Evolutionary conservation across 2,329 filamentous ascomycete genomes (phyloP), one percentile per base, ranked within the genome.

Genomic region (Dactylellina cionopaga): DNA sequence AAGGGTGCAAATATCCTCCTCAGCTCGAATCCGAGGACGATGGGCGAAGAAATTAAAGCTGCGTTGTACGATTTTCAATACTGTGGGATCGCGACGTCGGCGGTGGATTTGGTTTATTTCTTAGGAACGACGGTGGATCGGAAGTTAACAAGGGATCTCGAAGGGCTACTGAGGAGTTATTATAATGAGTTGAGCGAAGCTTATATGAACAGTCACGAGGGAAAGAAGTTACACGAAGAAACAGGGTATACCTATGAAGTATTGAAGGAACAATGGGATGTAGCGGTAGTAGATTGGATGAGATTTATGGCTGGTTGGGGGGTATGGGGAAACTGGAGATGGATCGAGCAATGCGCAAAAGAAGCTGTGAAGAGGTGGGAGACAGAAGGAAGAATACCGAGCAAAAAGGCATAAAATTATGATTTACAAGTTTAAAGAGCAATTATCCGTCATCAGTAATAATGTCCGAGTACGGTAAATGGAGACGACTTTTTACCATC

Each of bases 41-140:
- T 6, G 2, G 13, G 11, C 5, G 79, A 84, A 1, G 69, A 80
- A 1, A 22, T 63, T 13, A 62, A 64, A 33, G 76, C 74, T 7
- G 87, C 86, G 0, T 88, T 90, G 74, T 90, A 87, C 76, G 89
- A 90, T 77, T 90, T 90, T 63, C 88, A 90, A 75, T 90, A 90
- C 75, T 84, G 85, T 0, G 89, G 89, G 0, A 78, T 89, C 0
- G 88, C 88, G 0, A 77, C 90, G 0, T 88, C 88, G 0, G 87
- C 87, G 0, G 88, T 87, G 74, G 89, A 90, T 77, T 49, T 77
- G 7, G 75, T 86, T 5, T 74, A 79, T 1, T 83, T 89, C 82
- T 82, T 90, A 0, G 80, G 81, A 15, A 78, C 78, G 7, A 56
- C 76, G 0, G 49, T 84, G 0, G 79, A 81, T 0, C 69, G 80